These are phyloP conservation scores for Rutstroemia sydowiana DNA, from an alignment of 2,329 filamentous ascomycete species.

Conservation along the genomic window DNA sequence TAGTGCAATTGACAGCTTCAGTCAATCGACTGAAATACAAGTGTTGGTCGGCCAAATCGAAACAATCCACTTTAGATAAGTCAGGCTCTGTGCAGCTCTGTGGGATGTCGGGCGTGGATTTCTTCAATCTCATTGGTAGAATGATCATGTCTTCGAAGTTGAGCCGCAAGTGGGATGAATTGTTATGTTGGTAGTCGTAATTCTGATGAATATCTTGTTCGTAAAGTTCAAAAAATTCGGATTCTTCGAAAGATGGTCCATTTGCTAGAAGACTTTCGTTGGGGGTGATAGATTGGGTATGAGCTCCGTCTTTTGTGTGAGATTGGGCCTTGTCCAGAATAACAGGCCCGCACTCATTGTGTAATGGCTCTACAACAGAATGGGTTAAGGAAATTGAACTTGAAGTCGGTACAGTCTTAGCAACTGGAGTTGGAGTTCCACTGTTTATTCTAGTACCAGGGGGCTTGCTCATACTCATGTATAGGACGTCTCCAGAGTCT, in stretches of 20 bases:
- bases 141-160: constrained; percentile 10
- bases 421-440: too few species aligned
- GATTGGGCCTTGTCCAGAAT: too few species aligned
- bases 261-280: background rate
- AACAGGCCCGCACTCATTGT: too few species aligned
- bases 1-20: background rate
- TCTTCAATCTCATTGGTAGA: constrained; percentile 6
- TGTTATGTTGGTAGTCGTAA: background rate
- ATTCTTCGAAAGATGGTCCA: background rate
- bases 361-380: too few species aligned
- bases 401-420: too few species aligned
- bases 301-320: too few species aligned
- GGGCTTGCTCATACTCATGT: constrained; percentile 1
- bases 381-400: too few species aligned
- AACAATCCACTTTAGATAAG: constrained; percentile 3
- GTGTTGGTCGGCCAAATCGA: constrained; percentile 8
- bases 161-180: background rate
- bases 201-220: constrained; percentile 3
- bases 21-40: background rate
- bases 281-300: background rate
- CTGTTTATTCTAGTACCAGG: background rate
- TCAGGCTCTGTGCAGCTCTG: background rate
- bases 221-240: constrained; percentile 9
- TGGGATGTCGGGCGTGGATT: background rate
- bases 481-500: background rate